Conservation (phyloP, 2,329 filamentous ascomycete genomes). For the Sclerotinia minor region DNA sequence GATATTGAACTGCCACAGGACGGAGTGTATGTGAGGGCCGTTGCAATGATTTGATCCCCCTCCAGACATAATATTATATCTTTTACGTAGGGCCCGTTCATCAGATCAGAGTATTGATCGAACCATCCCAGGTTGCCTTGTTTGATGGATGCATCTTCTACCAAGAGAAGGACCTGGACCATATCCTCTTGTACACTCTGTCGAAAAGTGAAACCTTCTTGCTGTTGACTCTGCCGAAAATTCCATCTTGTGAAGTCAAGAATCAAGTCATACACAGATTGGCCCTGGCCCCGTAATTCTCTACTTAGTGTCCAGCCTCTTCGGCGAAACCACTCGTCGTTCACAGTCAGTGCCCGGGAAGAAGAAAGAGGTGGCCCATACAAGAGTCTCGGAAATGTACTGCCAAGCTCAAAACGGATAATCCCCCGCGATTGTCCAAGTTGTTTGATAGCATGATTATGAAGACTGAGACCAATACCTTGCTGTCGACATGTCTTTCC, state of each 20-base stretch:
- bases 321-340: slow-evolving; percentile 54
- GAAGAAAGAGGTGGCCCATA: slow-evolving; percentile 50
- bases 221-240: slow-evolving; percentile 44
- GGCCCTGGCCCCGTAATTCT: slow-evolving; percentile 49
- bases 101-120: slow-evolving; percentile 57
- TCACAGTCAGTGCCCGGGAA: slow-evolving; percentile 40
- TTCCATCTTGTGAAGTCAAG: slow-evolving; percentile 52
- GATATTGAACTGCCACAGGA: slow-evolving; percentile 49
- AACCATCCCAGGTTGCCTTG: slow-evolving; percentile 58
- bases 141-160: slow-evolving; percentile 49
- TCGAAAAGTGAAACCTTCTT: slow-evolving; percentile 45
- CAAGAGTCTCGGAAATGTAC: slow-evolving; percentile 58
- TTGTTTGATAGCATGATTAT: slow-evolving; percentile 52
- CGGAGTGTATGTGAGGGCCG: slow-evolving; percentile 56
- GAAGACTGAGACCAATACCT: slow-evolving; percentile 55
- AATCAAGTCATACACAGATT: slow-evolving; percentile 55
- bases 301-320: slow-evolving; percentile 55
- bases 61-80: slow-evolving; percentile 58
- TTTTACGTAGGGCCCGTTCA: slow-evolving; percentile 49
- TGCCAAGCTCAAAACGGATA: slow-evolving; percentile 56
- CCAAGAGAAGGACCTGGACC: slow-evolving; percentile 50
- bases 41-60: slow-evolving; percentile 51
- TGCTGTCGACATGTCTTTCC: slow-evolving; percentile 49
- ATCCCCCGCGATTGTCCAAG: slow-evolving; percentile 54
- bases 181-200: slow-evolving; percentile 45